These are phyloP conservation scores for Cordyceps cicadae DNA, from an alignment of 2,329 filamentous ascomycete species.

Conservation along the genomic window DNA sequence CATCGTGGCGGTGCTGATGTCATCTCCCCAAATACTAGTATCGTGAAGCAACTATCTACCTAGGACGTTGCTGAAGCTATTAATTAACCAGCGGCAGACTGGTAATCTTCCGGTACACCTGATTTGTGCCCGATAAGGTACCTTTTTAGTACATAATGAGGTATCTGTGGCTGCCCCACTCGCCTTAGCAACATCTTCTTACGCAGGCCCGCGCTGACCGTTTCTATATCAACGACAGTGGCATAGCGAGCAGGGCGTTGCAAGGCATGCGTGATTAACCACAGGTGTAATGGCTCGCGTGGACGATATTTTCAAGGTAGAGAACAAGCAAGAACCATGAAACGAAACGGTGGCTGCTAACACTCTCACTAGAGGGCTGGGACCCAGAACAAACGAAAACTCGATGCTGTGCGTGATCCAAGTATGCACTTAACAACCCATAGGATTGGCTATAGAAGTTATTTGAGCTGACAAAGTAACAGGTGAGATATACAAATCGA, in stretches of 20 bases:
- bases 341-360: constrained; percentile 11
- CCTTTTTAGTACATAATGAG: too few relatives aligned
- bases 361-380: constrained; percentile 31
- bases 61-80: too few relatives aligned
- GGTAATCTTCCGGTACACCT: too few relatives aligned
- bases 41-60: too few relatives aligned
- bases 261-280: neutral
- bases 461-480: neutral
- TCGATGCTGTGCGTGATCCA: constrained; percentile 53
- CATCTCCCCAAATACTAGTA: too few relatives aligned
- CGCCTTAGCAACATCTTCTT: neutral
- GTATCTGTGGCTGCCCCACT: neutral
- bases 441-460: neutral
- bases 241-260: neutral
- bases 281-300: constrained; percentile 42
- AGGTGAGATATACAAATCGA: constrained; percentile 59
- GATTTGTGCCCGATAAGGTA: too few relatives aligned
- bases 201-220: neutral
- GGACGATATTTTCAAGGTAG: constrained; percentile 50
- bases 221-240: neutral
- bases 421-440: constrained; percentile 36
- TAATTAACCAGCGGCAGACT: too few relatives aligned
- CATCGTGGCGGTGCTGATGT: too few relatives aligned
- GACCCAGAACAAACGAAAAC: constrained; percentile 52
- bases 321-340: neutral